These are phyloP conservation scores for Arthrobotrys iridis DNA, from an alignment of 2,329 filamentous ascomycete species.

Conservation along the genomic window DNA sequence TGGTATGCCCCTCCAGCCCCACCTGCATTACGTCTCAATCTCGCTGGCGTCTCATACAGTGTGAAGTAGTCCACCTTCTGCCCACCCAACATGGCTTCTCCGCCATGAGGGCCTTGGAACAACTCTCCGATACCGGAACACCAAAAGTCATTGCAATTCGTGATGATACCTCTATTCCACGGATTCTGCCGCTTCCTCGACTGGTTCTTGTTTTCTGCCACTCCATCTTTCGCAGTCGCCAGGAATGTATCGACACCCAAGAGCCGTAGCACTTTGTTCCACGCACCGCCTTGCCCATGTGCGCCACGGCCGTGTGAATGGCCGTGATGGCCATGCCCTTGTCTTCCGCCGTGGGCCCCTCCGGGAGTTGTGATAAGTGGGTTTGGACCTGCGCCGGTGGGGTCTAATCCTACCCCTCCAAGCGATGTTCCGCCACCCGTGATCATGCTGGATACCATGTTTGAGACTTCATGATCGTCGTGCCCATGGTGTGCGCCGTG, in stretches of 20 bases:
- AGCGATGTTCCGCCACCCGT: constrained; percentile 73
- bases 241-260: constrained; percentile 94
- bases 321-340: constrained; percentile 62
- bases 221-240: constrained; percentile 83
- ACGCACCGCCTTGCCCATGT: constrained; percentile 73
- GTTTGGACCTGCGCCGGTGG: constrained; percentile 72
- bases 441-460: constrained; percentile 76
- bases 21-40: constrained; percentile 62
- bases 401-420: constrained; percentile 76
- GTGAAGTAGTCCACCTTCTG: constrained; percentile 83
- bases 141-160: constrained; percentile 97
- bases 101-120: constrained; percentile 71
- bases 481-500: constrained; percentile 72
- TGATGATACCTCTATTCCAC: constrained; percentile 82
- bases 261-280: constrained; percentile 72
- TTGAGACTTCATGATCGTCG: constrained; percentile 61
- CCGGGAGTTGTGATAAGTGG: constrained; percentile 61
- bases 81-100: constrained; percentile 78
- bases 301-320: constrained; percentile 60
- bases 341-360: constrained; percentile 60
- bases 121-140: constrained; percentile 87
- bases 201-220: constrained; percentile 66
- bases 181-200: constrained; percentile 72
- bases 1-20: constrained; percentile 62
- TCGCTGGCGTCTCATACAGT: constrained; percentile 82